These are phyloP conservation scores for Epichloe sibirici DNA, from an alignment of 2,329 filamentous ascomycete species.

Conservation along the genomic window DNA sequence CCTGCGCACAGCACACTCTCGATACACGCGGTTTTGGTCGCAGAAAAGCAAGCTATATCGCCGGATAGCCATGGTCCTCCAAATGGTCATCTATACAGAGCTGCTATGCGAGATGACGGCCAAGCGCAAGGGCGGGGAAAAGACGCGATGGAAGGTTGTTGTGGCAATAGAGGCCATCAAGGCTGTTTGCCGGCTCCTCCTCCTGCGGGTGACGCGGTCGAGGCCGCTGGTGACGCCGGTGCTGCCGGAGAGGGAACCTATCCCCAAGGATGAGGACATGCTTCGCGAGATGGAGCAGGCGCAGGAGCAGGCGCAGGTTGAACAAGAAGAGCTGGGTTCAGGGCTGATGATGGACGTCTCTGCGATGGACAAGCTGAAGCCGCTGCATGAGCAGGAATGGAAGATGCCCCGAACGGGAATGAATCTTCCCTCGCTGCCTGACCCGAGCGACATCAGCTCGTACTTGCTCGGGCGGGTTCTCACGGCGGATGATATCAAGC, in stretches of 20 bases:
- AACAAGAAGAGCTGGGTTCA: constrained; percentile 26
- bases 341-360: constrained; percentile 29
- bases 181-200: constrained; percentile 67
- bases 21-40: constrained; percentile 58
- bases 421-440: constrained; percentile 71
- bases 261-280: constrained; percentile 43
- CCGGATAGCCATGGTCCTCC: constrained; percentile 67
- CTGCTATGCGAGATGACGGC: constrained; percentile 96
- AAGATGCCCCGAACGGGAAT: constrained; percentile 90
- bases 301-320: constrained; percentile 18
- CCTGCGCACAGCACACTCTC: constrained; percentile 44
- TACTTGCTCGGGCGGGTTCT: constrained; percentile 86
- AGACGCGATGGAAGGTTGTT: constrained; percentile 73
- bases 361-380: constrained; percentile 9
- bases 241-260: constrained; percentile 72
- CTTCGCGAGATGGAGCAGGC: constrained; percentile 29
- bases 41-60: constrained; percentile 58
- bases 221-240: constrained; percentile 73
- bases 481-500: constrained; percentile 93
- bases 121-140: constrained; percentile 70
- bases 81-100: constrained; percentile 90
- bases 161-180: constrained; percentile 78
- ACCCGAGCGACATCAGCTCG: constrained; percentile 67
- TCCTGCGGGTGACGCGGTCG: constrained; percentile 72
- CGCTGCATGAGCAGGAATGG: constrained; percentile 51